A percentile compares a stretch with the other conserved stretches of the same genome.
These are phyloP conservation scores for Scleroderma bovista DNA, from an alignment of 768 basidiomycete genomes.

Conservation along the genomic window DNA sequence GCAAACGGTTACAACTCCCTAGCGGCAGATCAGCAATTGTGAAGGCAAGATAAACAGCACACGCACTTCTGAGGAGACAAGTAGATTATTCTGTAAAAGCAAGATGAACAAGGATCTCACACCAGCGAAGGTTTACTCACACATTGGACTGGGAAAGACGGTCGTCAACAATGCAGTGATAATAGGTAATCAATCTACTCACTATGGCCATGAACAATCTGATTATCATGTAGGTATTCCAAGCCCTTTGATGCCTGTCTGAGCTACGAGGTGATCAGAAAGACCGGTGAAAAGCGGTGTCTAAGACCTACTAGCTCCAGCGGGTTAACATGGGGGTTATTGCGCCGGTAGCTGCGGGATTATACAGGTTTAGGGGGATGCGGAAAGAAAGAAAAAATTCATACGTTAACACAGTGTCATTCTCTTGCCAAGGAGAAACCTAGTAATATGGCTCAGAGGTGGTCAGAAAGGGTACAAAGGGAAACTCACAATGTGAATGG, in stretches of 20 bases:
- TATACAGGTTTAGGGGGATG: background rate
- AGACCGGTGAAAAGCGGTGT: background rate
- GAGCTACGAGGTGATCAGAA: conserved; percentile 31
- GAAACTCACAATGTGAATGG: conserved; percentile 42
- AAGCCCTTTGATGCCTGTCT: conserved; percentile 51
- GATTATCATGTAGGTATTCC: conserved; percentile 47
- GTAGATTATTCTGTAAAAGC: conserved; percentile 45
- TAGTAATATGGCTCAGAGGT: conserved; percentile 13
- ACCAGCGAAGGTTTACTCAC: conserved; percentile 32
- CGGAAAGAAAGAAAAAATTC: conserved; percentile 7
- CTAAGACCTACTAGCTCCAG: conserved; percentile 35
- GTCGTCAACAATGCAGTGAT: conserved; percentile 5
- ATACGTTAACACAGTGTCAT: conserved; percentile 47
- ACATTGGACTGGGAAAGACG: conserved; percentile 45
- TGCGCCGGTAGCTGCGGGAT: conserved; percentile 35
- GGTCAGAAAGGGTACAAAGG: background rate
- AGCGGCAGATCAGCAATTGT: background rate
- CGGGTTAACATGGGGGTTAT: conserved; percentile 34
- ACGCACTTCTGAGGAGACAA: conserved; percentile 46
- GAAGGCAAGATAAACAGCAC: background rate
- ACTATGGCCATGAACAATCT: conserved; percentile 59
- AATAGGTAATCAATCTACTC: conserved; percentile 19
- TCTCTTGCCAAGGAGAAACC: conserved; percentile 61
- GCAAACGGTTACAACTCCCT: conserved; percentile 53
- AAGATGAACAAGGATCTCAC: conserved; percentile 2